Percentiles rank a stretch among this genome's conserved stretches.
Evolutionary conservation across 805 yeast genomes (phyloP).

Genomic region (Kluyveromyces wickerhamii): DNA sequence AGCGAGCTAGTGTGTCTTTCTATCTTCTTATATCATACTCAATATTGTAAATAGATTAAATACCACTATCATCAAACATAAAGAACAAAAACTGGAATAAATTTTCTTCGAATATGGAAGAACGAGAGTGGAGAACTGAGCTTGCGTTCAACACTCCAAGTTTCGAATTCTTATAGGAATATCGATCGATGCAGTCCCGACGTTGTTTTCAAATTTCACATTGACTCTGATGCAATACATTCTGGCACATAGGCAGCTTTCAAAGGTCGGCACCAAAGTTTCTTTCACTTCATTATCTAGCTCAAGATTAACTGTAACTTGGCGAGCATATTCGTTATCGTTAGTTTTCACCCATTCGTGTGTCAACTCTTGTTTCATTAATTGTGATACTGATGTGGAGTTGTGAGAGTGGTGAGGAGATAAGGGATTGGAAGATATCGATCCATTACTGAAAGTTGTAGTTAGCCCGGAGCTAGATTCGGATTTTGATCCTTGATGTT

Average conservation of each 20-base stretch:
- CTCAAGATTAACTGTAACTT: constrained; percentile 35
- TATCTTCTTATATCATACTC: too few species aligned
- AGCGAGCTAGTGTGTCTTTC: too few species aligned
- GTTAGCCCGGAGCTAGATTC: constrained; percentile 7
- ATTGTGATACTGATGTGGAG: constrained; percentile 12
- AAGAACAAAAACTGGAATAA: too few species aligned
- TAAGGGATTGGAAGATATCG: background rate
- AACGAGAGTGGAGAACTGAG: too few species aligned
- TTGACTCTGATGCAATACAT: constrained; percentile 44
- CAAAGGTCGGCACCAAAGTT: constrained; percentile 54
- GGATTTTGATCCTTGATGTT: background rate
- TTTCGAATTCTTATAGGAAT: constrained; percentile 28
- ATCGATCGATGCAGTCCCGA: constrained; percentile 26
- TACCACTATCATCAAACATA: too few species aligned
- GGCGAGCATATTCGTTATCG: constrained; percentile 28
- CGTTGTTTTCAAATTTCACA: constrained; percentile 35
- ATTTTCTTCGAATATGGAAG: too few species aligned
- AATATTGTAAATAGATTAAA: too few species aligned
- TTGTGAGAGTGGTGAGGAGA: constrained; percentile 6
- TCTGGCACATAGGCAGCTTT: constrained; percentile 54
- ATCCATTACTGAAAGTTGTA: constrained; percentile 9
- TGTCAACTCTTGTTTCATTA: constrained; percentile 17
- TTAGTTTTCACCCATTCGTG: constrained; percentile 23
- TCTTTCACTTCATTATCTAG: constrained; percentile 37
- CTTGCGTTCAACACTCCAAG: constrained; percentile 6